Conservation (phyloP, 164 flowering plant species). For the Nymphaea colorata region DNA sequence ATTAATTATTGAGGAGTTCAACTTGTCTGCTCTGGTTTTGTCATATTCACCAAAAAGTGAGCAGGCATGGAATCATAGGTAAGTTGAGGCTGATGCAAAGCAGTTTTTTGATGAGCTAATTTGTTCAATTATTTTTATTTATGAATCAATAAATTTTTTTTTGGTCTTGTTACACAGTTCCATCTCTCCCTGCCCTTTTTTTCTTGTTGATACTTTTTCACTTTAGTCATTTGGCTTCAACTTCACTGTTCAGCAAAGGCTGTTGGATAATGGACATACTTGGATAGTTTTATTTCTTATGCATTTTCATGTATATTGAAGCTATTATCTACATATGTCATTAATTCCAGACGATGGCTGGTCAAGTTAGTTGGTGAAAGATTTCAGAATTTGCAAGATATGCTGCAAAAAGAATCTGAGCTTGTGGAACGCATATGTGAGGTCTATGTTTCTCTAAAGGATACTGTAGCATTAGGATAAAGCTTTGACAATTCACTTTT, state of each 20-base stretch:
- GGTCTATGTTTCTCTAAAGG: constrained; percentile 46
- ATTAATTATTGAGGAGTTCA: constrained; percentile 52
- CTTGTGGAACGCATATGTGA: constrained; percentile 76
- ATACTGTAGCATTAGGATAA: constrained; percentile 24
- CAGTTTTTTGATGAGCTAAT: no score
- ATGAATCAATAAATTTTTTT: no score
- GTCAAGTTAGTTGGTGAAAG: constrained; percentile 54
- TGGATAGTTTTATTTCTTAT: no score
- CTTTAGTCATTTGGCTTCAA: no score
- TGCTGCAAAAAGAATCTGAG: constrained; percentile 62
- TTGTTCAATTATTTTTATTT: no score
- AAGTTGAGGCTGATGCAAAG: constrained; percentile 1
- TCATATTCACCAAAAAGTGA: constrained; percentile 89
- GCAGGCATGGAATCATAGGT: constrained; percentile 93
- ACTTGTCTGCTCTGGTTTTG: constrained; percentile 54
- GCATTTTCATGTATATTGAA: no score
- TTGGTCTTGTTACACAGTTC: no score
- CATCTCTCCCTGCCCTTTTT: no score
- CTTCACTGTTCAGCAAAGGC: no score
- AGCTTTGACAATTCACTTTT: constrained; percentile 26
- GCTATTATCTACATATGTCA: background rate
- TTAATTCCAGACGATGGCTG: constrained; percentile 72
- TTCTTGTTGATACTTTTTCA: no score
- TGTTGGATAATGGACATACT: no score
- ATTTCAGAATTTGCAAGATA: constrained; percentile 31